Conservation (phyloP, 768 basidiomycete species). For the Hortiboletus campestris region DNA sequence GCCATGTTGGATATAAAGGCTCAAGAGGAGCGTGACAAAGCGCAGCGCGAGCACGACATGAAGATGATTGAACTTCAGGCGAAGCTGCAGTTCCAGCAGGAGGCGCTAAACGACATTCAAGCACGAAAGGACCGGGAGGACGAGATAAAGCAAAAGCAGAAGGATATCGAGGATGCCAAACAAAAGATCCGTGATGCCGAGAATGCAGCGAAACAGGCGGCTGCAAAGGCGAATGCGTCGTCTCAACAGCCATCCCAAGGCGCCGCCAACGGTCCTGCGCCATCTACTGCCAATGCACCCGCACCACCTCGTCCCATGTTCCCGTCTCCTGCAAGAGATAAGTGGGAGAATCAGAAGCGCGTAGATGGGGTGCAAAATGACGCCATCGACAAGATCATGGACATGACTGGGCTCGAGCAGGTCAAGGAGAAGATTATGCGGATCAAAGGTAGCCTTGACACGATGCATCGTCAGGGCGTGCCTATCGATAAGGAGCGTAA, state of each 20-base stretch:
- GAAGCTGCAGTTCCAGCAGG: slow-evolving; percentile 33
- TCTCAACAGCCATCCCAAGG: neutral
- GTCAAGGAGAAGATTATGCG: slow-evolving; percentile 60
- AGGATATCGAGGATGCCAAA: slow-evolving; percentile 42
- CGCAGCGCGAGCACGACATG: slow-evolving; percentile 41
- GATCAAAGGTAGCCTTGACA: slow-evolving; percentile 60
- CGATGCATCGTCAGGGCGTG: slow-evolving; percentile 49
- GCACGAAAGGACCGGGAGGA: slow-evolving; percentile 46
- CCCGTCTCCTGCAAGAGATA: slow-evolving; percentile 39
- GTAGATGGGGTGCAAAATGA: slow-evolving; percentile 49
- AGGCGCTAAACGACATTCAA: slow-evolving; percentile 36
- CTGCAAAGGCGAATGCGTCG: neutral
- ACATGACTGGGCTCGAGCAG: slow-evolving; percentile 63
- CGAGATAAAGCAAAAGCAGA: slow-evolving; percentile 37
- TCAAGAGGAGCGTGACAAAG: slow-evolving; percentile 45
- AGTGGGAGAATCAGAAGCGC: slow-evolving; percentile 60
- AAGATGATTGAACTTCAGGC: slow-evolving; percentile 44
- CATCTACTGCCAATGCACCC: slow-evolving; percentile 1
- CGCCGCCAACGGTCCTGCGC: neutral
- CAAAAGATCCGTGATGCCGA: slow-evolving; percentile 13
- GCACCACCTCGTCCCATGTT: slow-evolving; percentile 12
- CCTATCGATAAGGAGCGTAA: slow-evolving; percentile 56
- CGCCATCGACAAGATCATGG: slow-evolving; percentile 66
- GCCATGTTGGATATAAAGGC: slow-evolving; percentile 38
- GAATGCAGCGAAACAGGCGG: slow-evolving; percentile 12